A percentile compares a stretch with the other conserved stretches of the same genome.
Evolutionary conservation across 208 protist species (phyloP).

Genomic region (Leishmania braziliensis): DNA sequence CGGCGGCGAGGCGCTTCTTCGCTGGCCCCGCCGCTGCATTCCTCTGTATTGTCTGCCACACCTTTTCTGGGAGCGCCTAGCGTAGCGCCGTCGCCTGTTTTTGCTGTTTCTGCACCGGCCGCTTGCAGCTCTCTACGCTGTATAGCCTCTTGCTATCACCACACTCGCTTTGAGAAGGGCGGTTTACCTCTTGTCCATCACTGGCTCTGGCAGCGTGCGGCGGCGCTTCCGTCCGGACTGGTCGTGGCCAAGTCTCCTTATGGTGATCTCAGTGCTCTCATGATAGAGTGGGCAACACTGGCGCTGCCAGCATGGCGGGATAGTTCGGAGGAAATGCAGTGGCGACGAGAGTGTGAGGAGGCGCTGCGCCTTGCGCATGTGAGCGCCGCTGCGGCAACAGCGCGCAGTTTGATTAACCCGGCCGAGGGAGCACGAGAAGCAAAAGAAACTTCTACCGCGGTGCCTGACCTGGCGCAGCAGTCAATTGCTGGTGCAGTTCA

Average conservation of each 20-base stretch:
- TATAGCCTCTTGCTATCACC: background rate
- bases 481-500: background rate
- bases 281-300: constrained; percentile 13
- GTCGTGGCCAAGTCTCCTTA: background rate
- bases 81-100: background rate
- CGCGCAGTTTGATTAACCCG: too few species aligned
- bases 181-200: constrained; percentile 6
- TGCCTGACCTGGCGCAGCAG: background rate
- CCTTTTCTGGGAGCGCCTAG: background rate
- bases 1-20: background rate
- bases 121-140: background rate
- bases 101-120: background rate
- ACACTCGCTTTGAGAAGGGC: background rate
- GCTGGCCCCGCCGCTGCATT: background rate
- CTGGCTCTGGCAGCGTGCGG: constrained; percentile 35
- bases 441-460: background rate
- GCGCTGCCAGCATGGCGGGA: constrained; percentile 5
- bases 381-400: background rate
- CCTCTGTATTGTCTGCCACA: background rate
- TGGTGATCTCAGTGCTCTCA: constrained; percentile 4
- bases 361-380: constrained; percentile 1
- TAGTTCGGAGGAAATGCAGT: constrained; percentile 1
- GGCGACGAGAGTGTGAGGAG: constrained; percentile 1
- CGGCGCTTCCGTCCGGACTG: constrained; percentile 17
- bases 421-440: background rate